These are phyloP conservation scores for Aureobasidium musti DNA, from an alignment of 2,329 filamentous ascomycete genomes.

Conservation along the genomic window DNA sequence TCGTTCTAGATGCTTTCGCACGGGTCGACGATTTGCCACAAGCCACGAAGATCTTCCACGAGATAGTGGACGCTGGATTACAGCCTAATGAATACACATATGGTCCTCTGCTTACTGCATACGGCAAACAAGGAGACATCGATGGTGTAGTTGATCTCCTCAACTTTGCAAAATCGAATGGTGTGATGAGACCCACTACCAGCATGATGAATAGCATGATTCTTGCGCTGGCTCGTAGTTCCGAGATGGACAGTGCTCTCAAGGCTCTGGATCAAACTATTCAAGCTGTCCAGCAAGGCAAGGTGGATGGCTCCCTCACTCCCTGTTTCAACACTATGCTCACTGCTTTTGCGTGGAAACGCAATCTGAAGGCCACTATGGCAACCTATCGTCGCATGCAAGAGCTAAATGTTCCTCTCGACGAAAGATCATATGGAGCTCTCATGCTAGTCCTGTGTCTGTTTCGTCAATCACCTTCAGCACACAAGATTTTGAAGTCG, in stretches of 20 bases:
- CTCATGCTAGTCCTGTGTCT: conserved; percentile 61
- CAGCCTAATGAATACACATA: conserved; percentile 66
- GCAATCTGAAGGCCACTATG: conserved; percentile 58
- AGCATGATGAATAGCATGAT: conserved; percentile 67
- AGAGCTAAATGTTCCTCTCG: conserved; percentile 51
- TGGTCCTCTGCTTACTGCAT: conserved; percentile 71
- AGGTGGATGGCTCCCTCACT: conserved; percentile 57
- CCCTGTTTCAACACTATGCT: conserved; percentile 79
- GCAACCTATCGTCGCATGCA: conserved; percentile 60
- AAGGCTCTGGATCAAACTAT: conserved; percentile 61
- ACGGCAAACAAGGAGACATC: conserved; percentile 70
- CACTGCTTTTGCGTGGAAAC: conserved; percentile 65
- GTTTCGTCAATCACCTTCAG: conserved; percentile 56
- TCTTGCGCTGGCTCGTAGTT: conserved; percentile 59
- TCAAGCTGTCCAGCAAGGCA: conserved; percentile 41
- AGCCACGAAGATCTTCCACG: conserved; percentile 64
- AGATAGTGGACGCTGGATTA: conserved; percentile 54
- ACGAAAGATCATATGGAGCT: conserved; percentile 62
- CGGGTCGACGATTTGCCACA: conserved; percentile 67
- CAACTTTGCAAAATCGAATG: conserved; percentile 58
- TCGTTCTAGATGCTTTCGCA: conserved; percentile 69
- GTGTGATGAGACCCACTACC: conserved; percentile 52
- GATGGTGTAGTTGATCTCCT: conserved; percentile 67
- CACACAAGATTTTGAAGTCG: conserved; percentile 55
- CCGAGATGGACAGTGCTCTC: conserved; percentile 45